Evolutionary conservation across 1,284 basidiomycete species (phyloP).

Genomic region (Melampsora abietis-canadensis): DNA sequence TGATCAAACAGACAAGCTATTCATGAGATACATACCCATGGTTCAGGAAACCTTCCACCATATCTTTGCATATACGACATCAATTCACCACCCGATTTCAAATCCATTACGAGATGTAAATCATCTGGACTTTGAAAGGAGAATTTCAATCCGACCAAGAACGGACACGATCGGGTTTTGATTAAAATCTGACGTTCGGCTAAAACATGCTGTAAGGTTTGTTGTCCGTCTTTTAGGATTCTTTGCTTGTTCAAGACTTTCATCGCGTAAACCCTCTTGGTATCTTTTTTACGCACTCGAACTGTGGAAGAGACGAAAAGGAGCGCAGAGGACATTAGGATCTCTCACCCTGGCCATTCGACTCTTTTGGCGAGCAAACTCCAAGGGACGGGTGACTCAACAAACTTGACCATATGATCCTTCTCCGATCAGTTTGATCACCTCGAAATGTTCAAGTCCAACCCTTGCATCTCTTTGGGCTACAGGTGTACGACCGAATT

Average conservation of each 20-base stretch:
- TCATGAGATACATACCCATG: constrained; percentile 9
- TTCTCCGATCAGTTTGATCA: constrained; percentile 55
- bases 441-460: constrained; percentile 54
- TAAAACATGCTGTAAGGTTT: constrained; percentile 54
- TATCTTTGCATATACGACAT: constrained; percentile 53
- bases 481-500: constrained; percentile 16
- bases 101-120: constrained; percentile 56
- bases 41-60: constrained; percentile 47
- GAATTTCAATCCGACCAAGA: constrained; percentile 56
- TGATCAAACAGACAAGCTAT: not conserved
- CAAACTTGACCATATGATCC: constrained; percentile 56
- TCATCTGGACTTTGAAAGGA: constrained; percentile 53
- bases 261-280: constrained; percentile 55
- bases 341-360: too few species aligned
- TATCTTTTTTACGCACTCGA: constrained; percentile 56
- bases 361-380: not conserved
- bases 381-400: constrained; percentile 13
- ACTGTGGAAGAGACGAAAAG: constrained; percentile 35
- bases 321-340: not conserved
- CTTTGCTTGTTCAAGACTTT: constrained; percentile 55
- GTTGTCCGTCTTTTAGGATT: constrained; percentile 48
- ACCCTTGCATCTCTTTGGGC: constrained; percentile 46
- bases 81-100: constrained; percentile 56
- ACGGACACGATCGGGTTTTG: constrained; percentile 54
- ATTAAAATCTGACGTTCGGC: constrained; percentile 55